Base-by-base conservation (phyloP, 1,139 yeast species). In the Candida dubliniensis region DNA sequence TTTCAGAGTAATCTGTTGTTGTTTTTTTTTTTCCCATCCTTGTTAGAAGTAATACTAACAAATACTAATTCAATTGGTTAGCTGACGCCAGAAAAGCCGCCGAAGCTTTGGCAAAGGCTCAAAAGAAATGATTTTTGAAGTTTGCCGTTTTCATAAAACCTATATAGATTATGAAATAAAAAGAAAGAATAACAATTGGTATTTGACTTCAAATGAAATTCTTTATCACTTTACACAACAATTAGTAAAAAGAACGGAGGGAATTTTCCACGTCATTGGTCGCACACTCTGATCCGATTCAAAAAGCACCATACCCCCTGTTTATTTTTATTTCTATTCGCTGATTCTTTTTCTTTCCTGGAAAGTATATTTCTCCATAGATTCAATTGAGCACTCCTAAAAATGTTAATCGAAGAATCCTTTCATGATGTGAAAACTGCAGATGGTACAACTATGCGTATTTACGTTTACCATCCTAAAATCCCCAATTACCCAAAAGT, bases 401-500 rank as follows among this genome's bases (percentile, higher is more conserved):
- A 18, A 18, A 86, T 87, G 95, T 73, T 87, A 54, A 81, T 86
- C 53, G 79, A 80, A 48, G 95, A 87, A 60, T 63, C 81, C 6
- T 79, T 60, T 61, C 77, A 76, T 50, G 95, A 87, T 59, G 81
- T 86, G 34, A 63, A 68, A 52, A 85, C 95, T 11, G 76, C 85
- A 3, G 73, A 74, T 48, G 87, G 84, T 26, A 83, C 90, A 11
- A 77, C 81, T 42, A 77, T 86, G 79, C 74, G 95, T 50, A 69
- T 86, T 40, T 83, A 70, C 60, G 74, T 79, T 29, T 86, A 66
- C 64, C 87, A 83, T 46, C 95, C 95, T 9, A 76, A 74, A 55
- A 75, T 87, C 45, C 79, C 82, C 36, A 83, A 82, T 48, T 85
- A 84, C 63, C 93, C 95, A 15, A 64, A 74, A 31, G 95, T 87